Base-by-base conservation (phyloP, 2,329 filamentous ascomycete genomes). In the Fusarium sp. region DNA sequence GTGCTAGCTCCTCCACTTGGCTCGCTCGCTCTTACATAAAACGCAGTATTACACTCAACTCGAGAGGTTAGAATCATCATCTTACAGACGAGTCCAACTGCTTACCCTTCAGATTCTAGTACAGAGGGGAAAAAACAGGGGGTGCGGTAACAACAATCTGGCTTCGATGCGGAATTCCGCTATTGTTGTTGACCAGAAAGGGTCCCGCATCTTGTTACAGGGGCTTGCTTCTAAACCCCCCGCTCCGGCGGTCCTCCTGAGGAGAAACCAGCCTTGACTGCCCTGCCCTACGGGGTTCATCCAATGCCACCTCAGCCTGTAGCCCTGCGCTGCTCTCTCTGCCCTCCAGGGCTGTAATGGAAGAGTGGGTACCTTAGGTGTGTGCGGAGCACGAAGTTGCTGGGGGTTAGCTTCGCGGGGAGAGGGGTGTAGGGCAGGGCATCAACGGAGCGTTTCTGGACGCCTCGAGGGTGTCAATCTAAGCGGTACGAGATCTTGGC, bases 391-490 rank as follows among this genome's bases (percentile, higher is more conserved):
- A 41, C 18, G 31, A 17, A 15, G 29, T 40, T 49, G 36, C 35
- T 48, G 52, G 43, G 33, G 37, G 27, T 42, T 60, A 42, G 63
- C 37, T 29, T 49, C 35, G 53, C 47, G 58, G 64, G 65, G 47
- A 52, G 58, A 47, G 64, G 59, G 65, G 65, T 68, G 65, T 68
- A 68, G 29, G 65, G 65, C 65, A 52, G 40, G 39, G 56, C 42
- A 41, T 45, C 43, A 43, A 33, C 15, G 4, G 14, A 53, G 54
- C 31, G 20, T 25, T 25, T 36, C 13, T 53, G 54, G 37, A 57
- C 29, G 25, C 23, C 35, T 49, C 9, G 10, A 31, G 18, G 56
- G 62, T 14, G 62, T 31, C 29, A 31, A 8, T 46, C 20, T 47
- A 57, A 39, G 17, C 33, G 42, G 47, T 68, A 66, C 65, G 35